Evolutionary conservation across 495 filamentous ascomycete species (phyloP), one percentile per base, ranked within the genome.

Genomic region (Hypoxylon trugodes): DNA sequence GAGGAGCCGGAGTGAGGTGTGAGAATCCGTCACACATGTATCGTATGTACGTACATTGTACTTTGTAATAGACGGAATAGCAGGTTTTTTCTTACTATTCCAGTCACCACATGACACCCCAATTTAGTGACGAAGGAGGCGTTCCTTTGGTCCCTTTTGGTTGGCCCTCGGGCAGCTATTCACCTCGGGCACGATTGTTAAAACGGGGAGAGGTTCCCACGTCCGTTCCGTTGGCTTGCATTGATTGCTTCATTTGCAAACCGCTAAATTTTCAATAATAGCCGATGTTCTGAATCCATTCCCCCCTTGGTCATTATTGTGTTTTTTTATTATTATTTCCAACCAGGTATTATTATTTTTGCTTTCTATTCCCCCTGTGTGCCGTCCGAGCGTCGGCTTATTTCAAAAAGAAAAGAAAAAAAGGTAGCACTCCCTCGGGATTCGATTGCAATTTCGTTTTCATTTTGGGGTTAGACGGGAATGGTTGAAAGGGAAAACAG

Each of bases 61-160:
- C n/a, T n/a, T n/a, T n/a, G n/a, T n/a, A n/a, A n/a, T n/a, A 60
- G 4, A n/a, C 21, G 6, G 46, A 47, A 19, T 47, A n/a, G 54
- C n/a, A n/a, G n/a, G n/a, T n/a, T n/a, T n/a, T 59, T 45, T 54
- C 62, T 60, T 66, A 59, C 54, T 65, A 59, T 65, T 59, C 45
- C 36, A 10, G 38, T 48, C 54, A 40, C 46, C 9, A 56, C 48
- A 66, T 56, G 56, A 55, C 56, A 66, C 51, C 35, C 58, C 25
- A 54, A 35, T 38, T 18, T 25, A 46, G 52, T 67, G 58, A 67
- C 58, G 64, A 53, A 58, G 52, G 58, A 54, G 51, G 64, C 58
- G 52, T 24, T 53, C 10, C 52, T 45, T 42, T 41, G 10, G 21
- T 24, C n/a, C 47, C 47, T 32, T 41, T 47, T 42, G 43, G 50